Base-by-base conservation (phyloP, 2,329 filamentous ascomycete species). In the Nigrospora oryzae region DNA sequence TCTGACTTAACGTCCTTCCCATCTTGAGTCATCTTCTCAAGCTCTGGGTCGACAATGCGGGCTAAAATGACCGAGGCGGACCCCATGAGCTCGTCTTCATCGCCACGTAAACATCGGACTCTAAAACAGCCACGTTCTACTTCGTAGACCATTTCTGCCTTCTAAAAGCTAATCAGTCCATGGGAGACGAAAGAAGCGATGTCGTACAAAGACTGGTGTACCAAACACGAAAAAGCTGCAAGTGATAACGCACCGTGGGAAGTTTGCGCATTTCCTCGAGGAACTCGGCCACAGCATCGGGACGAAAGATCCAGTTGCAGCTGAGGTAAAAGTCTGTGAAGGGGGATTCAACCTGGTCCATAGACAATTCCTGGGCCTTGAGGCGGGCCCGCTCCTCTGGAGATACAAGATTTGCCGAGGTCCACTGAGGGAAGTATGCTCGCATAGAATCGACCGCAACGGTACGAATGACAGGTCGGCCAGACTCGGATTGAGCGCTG, bases 281-380 rank as follows among this genome's bases (percentile, higher is more conserved):
- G 31, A 49, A 49, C 34, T 44, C 41, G 32, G 17, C 15, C 17
- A 49, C 35, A 14, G 44, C 47, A 28, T 40, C 38, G 11, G 47
- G 47, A 31, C 37, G 40, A 5, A 49, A n/a, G 13, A 46, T 36
- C 47, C 47, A 49, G 16, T 49, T 49, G 34, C 37, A 34, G 8
- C 40, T 38, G 4, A 49, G 34, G 2, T 42, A 14, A 19, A 49
- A 45, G 31, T 44, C 45, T n/a, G 15, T 28, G 23, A 28, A 28
- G 8, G 23, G 23, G 7, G 23, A 28, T 5, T 28, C 23, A 28
- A 10, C 23, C 10, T 28, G 23, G 23, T 28, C 23, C 23, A 10
- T 10, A 28, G 23, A 6, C 23, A 28, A 10, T 2, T 28, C 23
- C 7, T 28, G 23, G 23, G 23, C 23, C 23, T 28, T 28, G 23